Base-by-base conservation (phyloP, 768 basidiomycete species). In the Suillus subalutaceus region DNA sequence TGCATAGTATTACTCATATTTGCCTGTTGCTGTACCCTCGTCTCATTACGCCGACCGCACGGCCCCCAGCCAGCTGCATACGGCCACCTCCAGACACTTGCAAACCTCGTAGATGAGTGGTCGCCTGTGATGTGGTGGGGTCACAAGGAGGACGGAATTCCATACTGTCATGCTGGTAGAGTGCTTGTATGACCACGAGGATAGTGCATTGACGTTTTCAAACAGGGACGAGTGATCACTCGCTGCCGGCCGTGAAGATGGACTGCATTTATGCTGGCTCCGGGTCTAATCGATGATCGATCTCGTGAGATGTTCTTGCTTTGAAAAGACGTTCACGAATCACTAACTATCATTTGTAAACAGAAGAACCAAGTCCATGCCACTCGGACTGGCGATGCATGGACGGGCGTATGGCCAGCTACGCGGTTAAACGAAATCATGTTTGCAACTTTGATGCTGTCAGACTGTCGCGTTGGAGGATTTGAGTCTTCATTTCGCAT, bases 101-200 rank as follows among this genome's bases (percentile, higher is more conserved):
- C 73, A 2, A 77, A 79, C 63, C 63, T 78, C 65, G 70, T 77
- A 38, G 78, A 79, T 64, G 77, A 79, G 23, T 75, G 78, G 78
- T 73, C 73, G n/a, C 65, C 70, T 1, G 73, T 66, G 12, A 74
- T 77, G 70, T 72, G 75, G 75, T 77, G 75, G 72, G 75, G 74
- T 23, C 68, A 70, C 23, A 77, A 75, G 20, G 52, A 56, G 0
- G 38, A 15, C 13, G 64, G 66, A 37, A 62, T 23, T 43, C 48
- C 64, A 0, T 59, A 30, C 30, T 58, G 37, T 56, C 72, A 69
- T 64, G 71, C 74, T 0, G 75, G 74, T 71, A 64, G n/a, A 10
- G 4, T 48, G 20, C 12, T 48, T 23, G n/a, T 9, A 12, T 23
- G n/a, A 9, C 20, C n/a, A 23, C 10, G 12, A 23, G 46, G n/a